These are phyloP conservation scores for Pisolithus sp. DNA, from an alignment of 768 basidiomycete species.

Conservation along the genomic window DNA sequence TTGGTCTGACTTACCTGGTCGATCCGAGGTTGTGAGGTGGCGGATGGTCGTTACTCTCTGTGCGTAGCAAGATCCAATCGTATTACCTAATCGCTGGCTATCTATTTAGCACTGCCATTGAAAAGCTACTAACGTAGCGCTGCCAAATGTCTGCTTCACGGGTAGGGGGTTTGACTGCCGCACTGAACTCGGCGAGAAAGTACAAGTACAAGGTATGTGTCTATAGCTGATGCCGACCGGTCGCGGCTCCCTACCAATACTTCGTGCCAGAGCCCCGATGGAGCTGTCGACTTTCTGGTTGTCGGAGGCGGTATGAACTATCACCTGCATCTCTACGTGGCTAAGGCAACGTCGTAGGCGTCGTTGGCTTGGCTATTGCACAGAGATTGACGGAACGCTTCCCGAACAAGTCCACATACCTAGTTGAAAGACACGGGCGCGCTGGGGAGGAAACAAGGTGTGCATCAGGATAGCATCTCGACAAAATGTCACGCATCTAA, in stretches of 20 bases:
- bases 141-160: constrained; percentile 25
- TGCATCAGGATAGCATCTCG: background rate
- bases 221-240: background rate
- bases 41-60: too few species aligned
- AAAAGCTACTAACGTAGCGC: too few species aligned
- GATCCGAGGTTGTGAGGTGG: too few species aligned
- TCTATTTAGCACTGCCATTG: too few species aligned
- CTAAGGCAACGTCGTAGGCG: constrained; percentile 39
- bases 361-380: constrained; percentile 83
- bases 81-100: too few species aligned
- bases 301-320: constrained; percentile 68
- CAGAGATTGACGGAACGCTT: constrained; percentile 61
- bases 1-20: too few species aligned
- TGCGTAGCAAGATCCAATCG: too few species aligned
- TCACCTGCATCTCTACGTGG: background rate
- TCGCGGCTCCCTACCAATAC: background rate
- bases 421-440: constrained; percentile 70
- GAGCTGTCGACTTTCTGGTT: constrained; percentile 74
- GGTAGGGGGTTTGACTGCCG: constrained; percentile 47
- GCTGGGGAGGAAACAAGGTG: constrained; percentile 88
- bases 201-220: constrained; percentile 56
- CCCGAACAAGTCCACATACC: constrained; percentile 62
- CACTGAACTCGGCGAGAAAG: constrained; percentile 54
- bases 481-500: background rate
- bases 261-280: constrained; percentile 51